Conservation (phyloP, 257 asterid genomes). For the Leptodermis oblonga region DNA sequence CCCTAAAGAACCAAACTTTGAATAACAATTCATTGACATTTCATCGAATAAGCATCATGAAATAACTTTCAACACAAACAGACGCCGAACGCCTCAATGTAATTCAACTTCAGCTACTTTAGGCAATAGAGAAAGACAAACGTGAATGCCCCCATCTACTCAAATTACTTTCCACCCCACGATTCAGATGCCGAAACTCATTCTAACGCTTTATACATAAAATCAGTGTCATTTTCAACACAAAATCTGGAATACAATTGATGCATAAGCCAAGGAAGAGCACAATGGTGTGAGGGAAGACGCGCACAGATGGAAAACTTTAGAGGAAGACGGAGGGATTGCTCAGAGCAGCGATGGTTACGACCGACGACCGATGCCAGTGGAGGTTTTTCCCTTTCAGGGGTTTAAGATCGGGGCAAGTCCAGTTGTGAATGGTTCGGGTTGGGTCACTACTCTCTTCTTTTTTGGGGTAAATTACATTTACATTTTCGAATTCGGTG, state of each 20-base stretch:
- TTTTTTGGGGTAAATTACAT: neutral
- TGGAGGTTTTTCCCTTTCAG: slow-evolving; percentile 7
- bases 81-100: neutral
- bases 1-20: neutral
- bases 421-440: slow-evolving; percentile 2
- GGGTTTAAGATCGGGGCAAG: slow-evolving; percentile 10
- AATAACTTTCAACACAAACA: neutral
- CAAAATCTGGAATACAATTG: neutral
- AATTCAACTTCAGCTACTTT: neutral
- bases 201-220: neutral
- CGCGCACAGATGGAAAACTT: neutral
- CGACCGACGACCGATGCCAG: neutral
- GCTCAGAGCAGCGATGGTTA: neutral
- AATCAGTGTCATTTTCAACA: neutral
- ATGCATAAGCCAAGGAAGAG: neutral
- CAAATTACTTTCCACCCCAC: neutral
- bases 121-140: neutral
- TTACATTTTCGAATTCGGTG: too few species aligned
- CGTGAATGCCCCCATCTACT: neutral
- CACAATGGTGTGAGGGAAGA: neutral
- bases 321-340: neutral
- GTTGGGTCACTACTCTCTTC: neutral
- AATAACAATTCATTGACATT: slow-evolving; percentile 24
- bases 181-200: neutral
- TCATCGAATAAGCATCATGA: slow-evolving; percentile 28